These are phyloP conservation scores for Pleurotus citrinopileatus DNA, from an alignment of 768 basidiomycete genomes.

Conservation along the genomic window DNA sequence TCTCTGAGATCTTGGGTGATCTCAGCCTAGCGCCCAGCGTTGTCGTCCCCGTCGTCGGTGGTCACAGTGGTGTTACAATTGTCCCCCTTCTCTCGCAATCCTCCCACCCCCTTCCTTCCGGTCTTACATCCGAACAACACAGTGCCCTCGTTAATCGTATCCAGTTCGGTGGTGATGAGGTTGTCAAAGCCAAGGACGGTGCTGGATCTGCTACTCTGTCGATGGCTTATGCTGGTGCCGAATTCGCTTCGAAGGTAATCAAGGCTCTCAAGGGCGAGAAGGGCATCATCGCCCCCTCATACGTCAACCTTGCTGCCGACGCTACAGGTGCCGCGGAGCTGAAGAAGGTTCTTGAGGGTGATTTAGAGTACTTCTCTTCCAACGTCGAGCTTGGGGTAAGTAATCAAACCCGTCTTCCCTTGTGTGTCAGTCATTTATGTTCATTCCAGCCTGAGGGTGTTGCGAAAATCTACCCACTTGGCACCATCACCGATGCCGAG, in stretches of 20 bases:
- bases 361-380: slow-evolving; percentile 86
- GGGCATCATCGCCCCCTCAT: slow-evolving; percentile 81
- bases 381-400: slow-evolving; percentile 85
- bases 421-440: slow-evolving; percentile 10
- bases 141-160: slow-evolving; percentile 77
- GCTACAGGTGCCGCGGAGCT: slow-evolving; percentile 68
- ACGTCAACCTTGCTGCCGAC: slow-evolving; percentile 77
- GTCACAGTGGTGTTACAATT: slow-evolving; percentile 93
- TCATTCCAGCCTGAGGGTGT: slow-evolving; percentile 68
- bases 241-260: slow-evolving; percentile 83
- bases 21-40: slow-evolving; percentile 57
- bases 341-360: slow-evolving; percentile 70
- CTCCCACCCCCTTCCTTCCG: slow-evolving; percentile 69
- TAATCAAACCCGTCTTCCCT: slow-evolving; percentile 16
- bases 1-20: slow-evolving; percentile 73
- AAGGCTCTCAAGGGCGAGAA: slow-evolving; percentile 86
- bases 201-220: slow-evolving; percentile 94
- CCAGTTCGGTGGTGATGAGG: slow-evolving; percentile 96
- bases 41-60: slow-evolving; percentile 89
- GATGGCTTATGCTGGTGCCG: slow-evolving; percentile 93
- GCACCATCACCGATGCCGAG: slow-evolving; percentile 71
- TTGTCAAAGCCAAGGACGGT: slow-evolving; percentile 96
- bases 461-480: slow-evolving; percentile 78
- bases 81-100: slow-evolving; percentile 93
- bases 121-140: slow-evolving; percentile 41